A percentile compares a stretch with the other conserved stretches of the same genome.
Evolutionary conservation across 768 basidiomycete species (phyloP).

Genomic region (Hysterangium stoloniferum): DNA sequence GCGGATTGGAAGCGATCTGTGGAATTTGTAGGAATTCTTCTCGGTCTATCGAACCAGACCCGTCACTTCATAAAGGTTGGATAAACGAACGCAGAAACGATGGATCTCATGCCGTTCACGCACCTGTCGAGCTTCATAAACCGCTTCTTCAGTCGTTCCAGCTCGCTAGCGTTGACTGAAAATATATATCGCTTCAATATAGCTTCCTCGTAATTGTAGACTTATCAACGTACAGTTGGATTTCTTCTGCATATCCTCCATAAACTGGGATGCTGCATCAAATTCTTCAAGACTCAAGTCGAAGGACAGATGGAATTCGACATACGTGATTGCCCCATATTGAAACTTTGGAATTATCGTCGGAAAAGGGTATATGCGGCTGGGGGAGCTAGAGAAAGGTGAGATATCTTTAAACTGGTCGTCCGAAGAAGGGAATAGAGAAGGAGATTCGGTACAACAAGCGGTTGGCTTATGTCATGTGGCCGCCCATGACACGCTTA

Average conservation of each 20-base stretch:
- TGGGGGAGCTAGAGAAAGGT: too few species aligned
- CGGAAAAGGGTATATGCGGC: too few species aligned
- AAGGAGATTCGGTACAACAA: too few species aligned
- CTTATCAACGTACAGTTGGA: slow-evolving; percentile 84
- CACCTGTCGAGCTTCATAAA: slow-evolving; percentile 99
- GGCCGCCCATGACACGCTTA: too few species aligned
- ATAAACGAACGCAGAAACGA: not conserved
- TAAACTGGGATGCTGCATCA: slow-evolving; percentile 76
- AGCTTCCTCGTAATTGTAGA: not conserved
- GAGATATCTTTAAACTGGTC: too few species aligned
- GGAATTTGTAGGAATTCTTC: slow-evolving; percentile 99
- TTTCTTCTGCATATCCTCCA: slow-evolving; percentile 95
- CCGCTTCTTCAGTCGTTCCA: slow-evolving; percentile 94
- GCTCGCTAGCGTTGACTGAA: slow-evolving; percentile 87
- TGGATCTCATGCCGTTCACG: slow-evolving; percentile 13
- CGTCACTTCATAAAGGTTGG: slow-evolving; percentile 57
- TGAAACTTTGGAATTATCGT: slow-evolving; percentile 14
- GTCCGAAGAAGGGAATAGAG: too few species aligned
- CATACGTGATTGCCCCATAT: slow-evolving; percentile 83
- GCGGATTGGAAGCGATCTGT: slow-evolving; percentile 94
- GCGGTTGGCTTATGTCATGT: too few species aligned
- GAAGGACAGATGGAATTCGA: slow-evolving; percentile 16
- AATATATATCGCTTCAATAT: not conserved
- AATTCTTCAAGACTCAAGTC: slow-evolving; percentile 5
- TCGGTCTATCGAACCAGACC: slow-evolving; percentile 95